phyloP scores from a whole-genome alignment of 2,329 filamentous ascomycete genomes.

The Penicillium hesseltinei region DNA sequence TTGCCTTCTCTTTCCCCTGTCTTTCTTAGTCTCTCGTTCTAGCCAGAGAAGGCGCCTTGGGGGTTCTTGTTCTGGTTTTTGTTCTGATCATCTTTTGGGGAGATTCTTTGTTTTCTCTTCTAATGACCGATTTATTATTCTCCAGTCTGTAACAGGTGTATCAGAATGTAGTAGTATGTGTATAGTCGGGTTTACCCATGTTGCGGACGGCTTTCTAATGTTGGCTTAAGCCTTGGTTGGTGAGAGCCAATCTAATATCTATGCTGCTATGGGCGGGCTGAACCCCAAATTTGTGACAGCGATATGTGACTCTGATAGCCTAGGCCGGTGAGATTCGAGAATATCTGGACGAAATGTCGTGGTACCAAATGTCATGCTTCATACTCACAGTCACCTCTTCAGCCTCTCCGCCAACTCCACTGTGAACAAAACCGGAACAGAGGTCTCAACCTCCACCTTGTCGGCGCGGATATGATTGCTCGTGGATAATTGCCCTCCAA shows the following conservation, averaged over 20 bases:
- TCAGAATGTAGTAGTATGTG: background rate
- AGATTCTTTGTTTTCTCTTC: background rate
- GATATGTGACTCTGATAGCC: background rate
- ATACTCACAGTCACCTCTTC: conserved; percentile 24
- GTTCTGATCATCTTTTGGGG: conserved; percentile 2
- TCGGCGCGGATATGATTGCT: conserved; percentile 72
- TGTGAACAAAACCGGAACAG: conserved; percentile 69
- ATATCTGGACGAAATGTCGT: background rate
- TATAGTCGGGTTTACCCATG: background rate
- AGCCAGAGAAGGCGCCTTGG: conserved; percentile 25
- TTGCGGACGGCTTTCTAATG: background rate
- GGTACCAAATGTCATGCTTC: background rate
- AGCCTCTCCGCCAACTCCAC: conserved; percentile 58
- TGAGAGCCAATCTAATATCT: background rate
- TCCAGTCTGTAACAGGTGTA: background rate
- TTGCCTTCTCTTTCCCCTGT: conserved; percentile 3
- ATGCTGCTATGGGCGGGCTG: background rate
- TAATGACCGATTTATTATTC: conserved; percentile 7
- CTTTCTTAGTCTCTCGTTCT: conserved; percentile 26
- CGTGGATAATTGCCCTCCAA: conserved; percentile 72
- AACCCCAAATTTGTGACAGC: background rate
- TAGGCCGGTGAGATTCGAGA: background rate
- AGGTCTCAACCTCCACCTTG: conserved; percentile 60
- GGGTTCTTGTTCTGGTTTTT: conserved; percentile 12
- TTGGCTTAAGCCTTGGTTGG: background rate